These are phyloP conservation scores for Thalassiosira profunda DNA, from an alignment of 108 stramenopile genomes.

Conservation along the genomic window DNA sequence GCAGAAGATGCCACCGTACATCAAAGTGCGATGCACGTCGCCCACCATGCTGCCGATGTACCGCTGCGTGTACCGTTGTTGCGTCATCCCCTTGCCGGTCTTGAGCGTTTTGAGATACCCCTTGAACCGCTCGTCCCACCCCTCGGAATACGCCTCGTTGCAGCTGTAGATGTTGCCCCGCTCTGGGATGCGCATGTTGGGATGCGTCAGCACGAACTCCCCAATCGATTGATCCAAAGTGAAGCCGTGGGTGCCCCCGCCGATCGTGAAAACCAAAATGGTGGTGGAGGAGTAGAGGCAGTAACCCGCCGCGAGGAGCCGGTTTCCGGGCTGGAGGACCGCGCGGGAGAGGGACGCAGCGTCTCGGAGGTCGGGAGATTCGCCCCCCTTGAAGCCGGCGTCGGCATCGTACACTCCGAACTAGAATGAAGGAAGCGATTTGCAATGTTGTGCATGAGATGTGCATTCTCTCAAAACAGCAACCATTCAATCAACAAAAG, in stretches of 20 bases:
- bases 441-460: too few relatives aligned
- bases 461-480: too few relatives aligned
- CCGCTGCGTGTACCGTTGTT: constrained; percentile 77
- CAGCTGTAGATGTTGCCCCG: constrained; percentile 88
- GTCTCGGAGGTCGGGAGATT: constrained; percentile 26
- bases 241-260: constrained; percentile 89
- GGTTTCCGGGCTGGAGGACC: constrained; percentile 91
- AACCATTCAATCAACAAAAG: too few relatives aligned
- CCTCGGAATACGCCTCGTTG: constrained; percentile 94
- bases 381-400: constrained; percentile 43
- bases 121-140: constrained; percentile 88
- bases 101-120: constrained; percentile 86
- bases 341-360: constrained; percentile 52
- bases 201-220: constrained; percentile 95
- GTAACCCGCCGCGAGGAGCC: constrained; percentile 95
- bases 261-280: constrained; percentile 93
- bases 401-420: constrained; percentile 94
- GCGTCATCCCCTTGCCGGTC: constrained; percentile 69
- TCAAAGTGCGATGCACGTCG: constrained; percentile 98
- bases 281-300: constrained; percentile 97
- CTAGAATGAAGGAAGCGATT: too few relatives aligned
- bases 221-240: constrained; percentile 96
- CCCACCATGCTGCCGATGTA: constrained; percentile 99
- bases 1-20: constrained; percentile 98
- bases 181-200: constrained; percentile 89